Evolutionary conservation across 352 stramenopile species (phyloP).

Genomic region (Halophytophthora batemanensis): DNA sequence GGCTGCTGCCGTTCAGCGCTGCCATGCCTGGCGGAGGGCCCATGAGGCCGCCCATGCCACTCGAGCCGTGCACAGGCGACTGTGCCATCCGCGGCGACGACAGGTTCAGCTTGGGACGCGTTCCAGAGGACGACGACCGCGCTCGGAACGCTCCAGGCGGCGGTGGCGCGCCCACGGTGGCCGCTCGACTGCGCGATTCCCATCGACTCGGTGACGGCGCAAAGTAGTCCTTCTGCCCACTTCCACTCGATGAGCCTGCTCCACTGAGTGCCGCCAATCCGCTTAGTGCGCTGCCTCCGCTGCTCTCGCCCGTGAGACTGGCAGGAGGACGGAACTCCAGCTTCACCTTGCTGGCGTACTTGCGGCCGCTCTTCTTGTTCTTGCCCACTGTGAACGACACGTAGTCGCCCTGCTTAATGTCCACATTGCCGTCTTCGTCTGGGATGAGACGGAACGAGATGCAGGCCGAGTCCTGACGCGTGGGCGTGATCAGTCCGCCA

Average conservation of each 20-base stretch:
- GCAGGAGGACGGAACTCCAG: conserved; percentile 80
- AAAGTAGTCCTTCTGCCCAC: conserved; percentile 61
- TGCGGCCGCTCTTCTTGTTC: conserved; percentile 89
- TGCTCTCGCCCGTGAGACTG: conserved; percentile 41
- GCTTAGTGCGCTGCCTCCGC: conserved; percentile 13
- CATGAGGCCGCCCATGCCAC: conserved; percentile 13
- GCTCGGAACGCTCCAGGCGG: conserved; percentile 41
- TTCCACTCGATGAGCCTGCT: conserved; percentile 30
- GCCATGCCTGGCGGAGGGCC: conserved; percentile 34
- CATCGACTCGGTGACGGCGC: conserved; percentile 45
- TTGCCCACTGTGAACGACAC: conserved; percentile 88
- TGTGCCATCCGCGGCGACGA: conserved; percentile 58
- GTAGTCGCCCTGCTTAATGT: conserved; percentile 84
- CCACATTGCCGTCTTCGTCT: conserved; percentile 82
- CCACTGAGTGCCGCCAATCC: conserved; percentile 16
- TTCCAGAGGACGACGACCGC: conserved; percentile 58
- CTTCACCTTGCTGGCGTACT: conserved; percentile 88
- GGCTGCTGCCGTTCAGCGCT: conserved; percentile 46
- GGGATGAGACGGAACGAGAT: conserved; percentile 88
- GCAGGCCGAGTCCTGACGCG: conserved; percentile 78
- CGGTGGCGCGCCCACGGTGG: conserved; percentile 43
- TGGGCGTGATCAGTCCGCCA: conserved; percentile 79
- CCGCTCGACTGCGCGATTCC: conserved; percentile 56
- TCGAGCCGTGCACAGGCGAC: conserved; percentile 39
- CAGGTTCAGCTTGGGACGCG: conserved; percentile 55